Evolutionary conservation across 176 grass and related monocot species (phyloP).

Genomic region (Ensete glaucum): DNA sequence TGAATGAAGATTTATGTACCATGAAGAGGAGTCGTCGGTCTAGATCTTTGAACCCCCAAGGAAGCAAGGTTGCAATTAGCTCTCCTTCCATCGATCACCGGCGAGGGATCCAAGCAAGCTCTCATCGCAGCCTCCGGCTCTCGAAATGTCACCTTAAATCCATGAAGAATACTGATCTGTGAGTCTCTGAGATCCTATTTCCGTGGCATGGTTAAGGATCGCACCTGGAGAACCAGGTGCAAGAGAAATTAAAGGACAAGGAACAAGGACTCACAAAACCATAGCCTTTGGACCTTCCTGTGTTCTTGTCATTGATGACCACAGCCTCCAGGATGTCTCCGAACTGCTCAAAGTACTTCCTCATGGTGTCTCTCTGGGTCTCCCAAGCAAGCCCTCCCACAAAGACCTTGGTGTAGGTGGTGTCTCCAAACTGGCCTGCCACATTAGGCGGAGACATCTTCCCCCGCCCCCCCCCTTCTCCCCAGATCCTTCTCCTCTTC

Average conservation of each 20-base stretch:
- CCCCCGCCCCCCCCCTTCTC: not conserved
- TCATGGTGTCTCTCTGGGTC: slow-evolving; percentile 20
- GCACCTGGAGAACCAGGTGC: not conserved
- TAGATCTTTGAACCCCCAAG: slow-evolving; percentile 16
- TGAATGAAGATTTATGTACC: not conserved
- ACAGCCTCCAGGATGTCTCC: slow-evolving; percentile 20
- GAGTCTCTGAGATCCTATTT: not conserved
- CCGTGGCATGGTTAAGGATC: not conserved
- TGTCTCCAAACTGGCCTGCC: slow-evolving; percentile 18
- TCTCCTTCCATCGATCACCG: slow-evolving; percentile 19
- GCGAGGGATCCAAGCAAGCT: slow-evolving; percentile 14
- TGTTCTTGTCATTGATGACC: slow-evolving; percentile 21
- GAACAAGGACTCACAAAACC: slow-evolving; percentile 8
- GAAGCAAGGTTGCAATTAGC: slow-evolving; percentile 19
- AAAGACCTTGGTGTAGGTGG: slow-evolving; percentile 23
- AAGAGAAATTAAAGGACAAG: not conserved
- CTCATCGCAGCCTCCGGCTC: slow-evolving; percentile 18
- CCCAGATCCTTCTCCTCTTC: not conserved
- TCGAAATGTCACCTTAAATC: slow-evolving; percentile 11
- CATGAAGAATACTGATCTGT: too few species aligned
- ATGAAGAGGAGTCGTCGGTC: slow-evolving; percentile 19
- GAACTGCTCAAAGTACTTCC: slow-evolving; percentile 19
- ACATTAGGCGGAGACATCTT: not conserved
- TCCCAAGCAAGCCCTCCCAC: slow-evolving; percentile 16
- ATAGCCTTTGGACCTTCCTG: slow-evolving; percentile 22